Conservation (phyloP, 2,329 filamentous ascomycete species). For the Pseudopithomyces chartarum region DNA sequence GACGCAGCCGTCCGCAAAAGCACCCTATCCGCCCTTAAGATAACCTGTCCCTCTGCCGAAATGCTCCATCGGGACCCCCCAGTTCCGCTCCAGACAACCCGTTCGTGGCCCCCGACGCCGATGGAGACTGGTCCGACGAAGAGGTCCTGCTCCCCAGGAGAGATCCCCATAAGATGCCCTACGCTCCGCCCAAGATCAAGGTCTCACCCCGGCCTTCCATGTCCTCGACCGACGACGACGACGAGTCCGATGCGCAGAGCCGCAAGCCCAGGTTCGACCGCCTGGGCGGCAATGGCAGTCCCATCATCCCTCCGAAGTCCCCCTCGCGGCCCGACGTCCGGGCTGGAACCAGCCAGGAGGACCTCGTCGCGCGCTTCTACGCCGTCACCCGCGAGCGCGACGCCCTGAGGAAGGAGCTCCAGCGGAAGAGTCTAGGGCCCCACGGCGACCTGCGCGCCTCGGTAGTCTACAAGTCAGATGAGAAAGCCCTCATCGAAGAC, state of each 20-base stretch:
- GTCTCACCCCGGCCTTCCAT: conserved; percentile 16
- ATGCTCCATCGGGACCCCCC: conserved; percentile 20
- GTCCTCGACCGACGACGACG: conserved; percentile 24
- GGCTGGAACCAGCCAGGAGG: conserved; percentile 41
- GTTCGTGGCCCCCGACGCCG: conserved; percentile 31
- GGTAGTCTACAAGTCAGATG: conserved; percentile 40
- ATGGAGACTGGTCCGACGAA: conserved; percentile 45
- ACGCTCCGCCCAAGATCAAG: conserved; percentile 34
- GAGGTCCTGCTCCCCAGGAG: conserved; percentile 42
- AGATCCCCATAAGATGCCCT: conserved; percentile 26
- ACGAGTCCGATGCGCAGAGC: conserved; percentile 26
- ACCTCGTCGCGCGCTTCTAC: conserved; percentile 44
- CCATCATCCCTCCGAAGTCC: conserved; percentile 42
- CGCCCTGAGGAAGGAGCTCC: conserved; percentile 42
- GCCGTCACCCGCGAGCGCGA: conserved; percentile 45
- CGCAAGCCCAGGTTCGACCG: conserved; percentile 27
- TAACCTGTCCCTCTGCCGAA: conserved; percentile 45
- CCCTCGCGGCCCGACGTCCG: conserved; percentile 39
- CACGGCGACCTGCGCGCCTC: conserved; percentile 32
- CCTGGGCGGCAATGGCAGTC: conserved; percentile 26
- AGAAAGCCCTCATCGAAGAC: conserved; percentile 43
- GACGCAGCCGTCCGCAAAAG: conserved; percentile 42
- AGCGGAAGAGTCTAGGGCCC: conserved; percentile 37
- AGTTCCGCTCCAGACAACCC: conserved; percentile 28
- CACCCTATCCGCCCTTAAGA: conserved; percentile 42